Evolutionary conservation across 257 asterid species (phyloP).

Genomic region (Plantago ovata): DNA sequence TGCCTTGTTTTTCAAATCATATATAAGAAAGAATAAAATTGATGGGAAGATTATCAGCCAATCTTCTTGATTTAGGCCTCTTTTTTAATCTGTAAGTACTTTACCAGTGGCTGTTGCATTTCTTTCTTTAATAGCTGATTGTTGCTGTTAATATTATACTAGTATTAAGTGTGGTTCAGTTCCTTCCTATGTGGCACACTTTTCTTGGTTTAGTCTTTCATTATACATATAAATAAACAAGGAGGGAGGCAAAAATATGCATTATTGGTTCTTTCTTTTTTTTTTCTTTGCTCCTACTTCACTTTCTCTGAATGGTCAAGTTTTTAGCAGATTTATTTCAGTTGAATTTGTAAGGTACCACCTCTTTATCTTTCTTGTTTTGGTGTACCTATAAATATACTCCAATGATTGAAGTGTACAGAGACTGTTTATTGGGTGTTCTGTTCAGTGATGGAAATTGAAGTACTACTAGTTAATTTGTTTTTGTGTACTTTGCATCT

Average conservation of each 20-base stretch:
- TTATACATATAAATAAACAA: not conserved
- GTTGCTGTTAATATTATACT: not conserved
- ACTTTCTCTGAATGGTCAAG: constrained; percentile 3
- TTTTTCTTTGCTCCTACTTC: constrained; percentile 4
- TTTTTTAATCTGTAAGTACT: not conserved
- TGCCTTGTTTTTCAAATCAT: not conserved
- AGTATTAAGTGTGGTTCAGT: not conserved
- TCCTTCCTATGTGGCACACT: not conserved
- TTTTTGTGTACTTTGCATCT: no score
- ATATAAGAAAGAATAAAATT: not conserved
- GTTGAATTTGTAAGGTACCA: constrained; percentile 8
- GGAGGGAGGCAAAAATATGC: not conserved
- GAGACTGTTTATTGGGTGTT: not conserved
- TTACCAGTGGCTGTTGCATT: not conserved
- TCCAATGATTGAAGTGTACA: not conserved
- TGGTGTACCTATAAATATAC: not conserved
- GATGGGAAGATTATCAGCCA: constrained; percentile 1
- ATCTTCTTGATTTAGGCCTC: constrained; percentile 4
- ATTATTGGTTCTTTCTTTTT: not conserved
- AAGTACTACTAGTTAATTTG: not conserved
- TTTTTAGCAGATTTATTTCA: not conserved
- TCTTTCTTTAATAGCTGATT: not conserved
- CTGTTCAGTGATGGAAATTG: not conserved
- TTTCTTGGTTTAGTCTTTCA: constrained; percentile 4
- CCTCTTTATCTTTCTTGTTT: not conserved